Base-by-base conservation (phyloP, 371 early-diverging fungal species). In the Rhizopus stolonifer region DNA sequence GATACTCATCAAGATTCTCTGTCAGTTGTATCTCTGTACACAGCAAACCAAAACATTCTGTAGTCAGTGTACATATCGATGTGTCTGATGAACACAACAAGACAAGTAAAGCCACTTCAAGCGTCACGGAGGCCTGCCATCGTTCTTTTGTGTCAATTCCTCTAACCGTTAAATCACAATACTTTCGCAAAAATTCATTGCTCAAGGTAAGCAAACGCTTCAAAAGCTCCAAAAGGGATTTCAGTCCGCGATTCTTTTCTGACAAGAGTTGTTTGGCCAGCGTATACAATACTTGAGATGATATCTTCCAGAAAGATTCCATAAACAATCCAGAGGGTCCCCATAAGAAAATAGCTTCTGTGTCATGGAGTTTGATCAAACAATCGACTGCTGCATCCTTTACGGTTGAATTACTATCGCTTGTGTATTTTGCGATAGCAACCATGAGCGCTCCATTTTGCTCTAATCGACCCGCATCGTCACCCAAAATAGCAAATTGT, bases 21-120 rank as follows among this genome's bases (percentile, higher is more conserved):
- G 84, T 82, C 22, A 81, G 60, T 15, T 76, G 69, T 4, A 77
- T 78, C 54, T 86, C 87, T 4, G 67, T 70, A 49, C 85, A 82
- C 25, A 86, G 57, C 14, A 76, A 61, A 19, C 73, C 72, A 58
- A 84, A 81, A 54, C 84, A 82, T 33, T 66, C 69, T 21, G 84
- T 67, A 2, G 81, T 71, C 45, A 71, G 64, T 1, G 70, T 69
- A 46, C 81, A 76, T 11, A 88, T 79, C 45, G 85, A 87, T 10
- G 77, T 71, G 39, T 89, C 88, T 1, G 88, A 64, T 1, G 84
- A 85, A 45, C 90, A 89, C 18, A 91, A 58, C 21, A 86, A 60
- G 8, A 90, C 82, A 8, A 90, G 64, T 15, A 91, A 70, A 0
- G 87, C 82, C 14, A 87, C 82, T 56, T 92, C 91, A 25, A 91